Conservation (phyloP, 768 basidiomycete genomes). For the Trametes gibbosa region DNA sequence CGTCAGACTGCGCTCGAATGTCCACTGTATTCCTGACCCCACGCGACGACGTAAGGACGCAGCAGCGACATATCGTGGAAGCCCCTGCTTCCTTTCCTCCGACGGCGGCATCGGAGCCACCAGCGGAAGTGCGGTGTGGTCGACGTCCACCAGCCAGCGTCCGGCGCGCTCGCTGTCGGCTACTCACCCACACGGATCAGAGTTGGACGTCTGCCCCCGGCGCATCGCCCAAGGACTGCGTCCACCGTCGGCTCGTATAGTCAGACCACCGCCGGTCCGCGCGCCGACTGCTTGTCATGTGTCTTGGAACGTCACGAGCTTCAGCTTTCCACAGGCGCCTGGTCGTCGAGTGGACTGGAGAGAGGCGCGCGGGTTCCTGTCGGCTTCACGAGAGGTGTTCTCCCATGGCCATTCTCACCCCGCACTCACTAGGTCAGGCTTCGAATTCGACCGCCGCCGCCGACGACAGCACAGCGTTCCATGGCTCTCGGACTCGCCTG, state of each 20-base stretch:
- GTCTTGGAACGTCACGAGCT: background rate
- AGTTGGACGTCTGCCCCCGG: background rate
- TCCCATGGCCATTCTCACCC: background rate
- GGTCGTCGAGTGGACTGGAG: background rate
- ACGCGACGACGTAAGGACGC: background rate
- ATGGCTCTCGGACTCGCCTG: background rate
- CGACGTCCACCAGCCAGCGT: background rate
- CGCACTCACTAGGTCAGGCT: too few species aligned
- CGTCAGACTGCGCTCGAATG: background rate
- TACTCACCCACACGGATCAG: background rate
- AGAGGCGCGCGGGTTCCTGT: background rate
- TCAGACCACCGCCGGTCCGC: background rate
- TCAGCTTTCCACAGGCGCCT: background rate
- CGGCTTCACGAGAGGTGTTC: background rate
- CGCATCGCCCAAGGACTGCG: background rate
- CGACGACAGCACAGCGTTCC: background rate
- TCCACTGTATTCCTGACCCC: background rate
- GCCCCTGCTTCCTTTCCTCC: background rate
- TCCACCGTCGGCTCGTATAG: background rate
- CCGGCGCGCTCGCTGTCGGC: background rate
- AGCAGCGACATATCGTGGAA: background rate
- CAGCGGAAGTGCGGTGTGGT: slow-evolving; percentile 7
- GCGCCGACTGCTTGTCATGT: background rate
- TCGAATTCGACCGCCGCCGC: background rate
- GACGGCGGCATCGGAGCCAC: background rate